These are phyloP conservation scores for Diaporthe sp. DNA, from an alignment of 2,329 filamentous ascomycete species.

Conservation along the genomic window DNA sequence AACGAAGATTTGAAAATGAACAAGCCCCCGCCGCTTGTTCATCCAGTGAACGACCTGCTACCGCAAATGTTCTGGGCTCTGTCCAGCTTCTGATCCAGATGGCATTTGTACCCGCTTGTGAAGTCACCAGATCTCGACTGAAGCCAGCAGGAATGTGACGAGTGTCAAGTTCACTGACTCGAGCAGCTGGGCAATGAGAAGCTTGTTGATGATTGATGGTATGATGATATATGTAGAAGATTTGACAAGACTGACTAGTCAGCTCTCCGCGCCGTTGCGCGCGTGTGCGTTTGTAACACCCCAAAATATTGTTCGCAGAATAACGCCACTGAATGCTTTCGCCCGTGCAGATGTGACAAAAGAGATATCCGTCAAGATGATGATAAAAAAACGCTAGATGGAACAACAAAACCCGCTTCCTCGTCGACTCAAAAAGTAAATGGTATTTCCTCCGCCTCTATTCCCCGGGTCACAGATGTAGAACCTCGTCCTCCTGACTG, in stretches of 20 bases:
- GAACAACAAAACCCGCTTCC: constrained; percentile 8
- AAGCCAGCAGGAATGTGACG: too few relatives aligned
- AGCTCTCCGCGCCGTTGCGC: constrained; percentile 8
- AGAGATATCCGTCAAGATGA: constrained; percentile 29
- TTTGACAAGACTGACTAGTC: constrained; percentile 3
- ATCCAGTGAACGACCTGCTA: neutral
- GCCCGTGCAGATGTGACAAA: constrained; percentile 26
- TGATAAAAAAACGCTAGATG: neutral
- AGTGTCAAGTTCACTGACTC: neutral
- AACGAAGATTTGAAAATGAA: neutral
- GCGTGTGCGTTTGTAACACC: neutral
- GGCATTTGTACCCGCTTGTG: too few relatives aligned
- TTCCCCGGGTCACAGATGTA: neutral
- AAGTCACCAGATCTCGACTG: too few relatives aligned
- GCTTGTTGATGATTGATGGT: constrained; percentile 18
- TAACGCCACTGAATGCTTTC: constrained; percentile 33
- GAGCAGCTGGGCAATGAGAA: neutral
- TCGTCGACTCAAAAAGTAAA: constrained; percentile 3
- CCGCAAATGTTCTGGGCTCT: neutral
- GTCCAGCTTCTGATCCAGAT: neutral
- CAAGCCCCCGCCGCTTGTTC: neutral
- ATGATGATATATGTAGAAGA: constrained; percentile 21
- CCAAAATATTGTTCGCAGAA: neutral
- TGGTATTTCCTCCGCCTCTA: constrained; percentile 24
- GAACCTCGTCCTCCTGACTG: constrained; percentile 31